phyloP scores from a whole-genome alignment of 257 asterid species.

The Solanum etuberosum region DNA sequence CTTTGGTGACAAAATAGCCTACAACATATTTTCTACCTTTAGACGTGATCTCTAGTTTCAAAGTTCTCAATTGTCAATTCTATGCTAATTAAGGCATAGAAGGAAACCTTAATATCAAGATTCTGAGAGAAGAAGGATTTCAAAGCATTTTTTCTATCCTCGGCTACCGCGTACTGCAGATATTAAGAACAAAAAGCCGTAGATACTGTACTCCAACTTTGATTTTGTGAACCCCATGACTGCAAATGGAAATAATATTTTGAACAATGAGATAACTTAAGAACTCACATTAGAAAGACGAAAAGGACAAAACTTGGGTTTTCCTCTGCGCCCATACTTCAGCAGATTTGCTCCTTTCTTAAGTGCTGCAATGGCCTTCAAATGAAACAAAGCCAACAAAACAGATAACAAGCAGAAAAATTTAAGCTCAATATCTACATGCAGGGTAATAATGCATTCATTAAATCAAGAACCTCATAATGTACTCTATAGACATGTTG shows the following conservation, averaged over 20 bases:
- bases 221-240: neutral
- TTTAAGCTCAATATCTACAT: neutral
- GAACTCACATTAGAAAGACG: conserved; percentile 73
- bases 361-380: conserved; percentile 77
- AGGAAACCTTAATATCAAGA: neutral
- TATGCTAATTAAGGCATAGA: neutral
- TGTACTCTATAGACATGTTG: neutral
- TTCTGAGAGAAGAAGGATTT: neutral
- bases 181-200: neutral
- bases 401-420: neutral
- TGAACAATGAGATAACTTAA: neutral
- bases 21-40: neutral
- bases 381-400: conserved; percentile 2
- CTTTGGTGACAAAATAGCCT: neutral
- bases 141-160: neutral
- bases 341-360: conserved; percentile 86
- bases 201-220: neutral
- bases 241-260: neutral
- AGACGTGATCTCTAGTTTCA: neutral
- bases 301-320: conserved; percentile 93
- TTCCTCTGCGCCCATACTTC: conserved; percentile 92
- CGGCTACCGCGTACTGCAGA: neutral
- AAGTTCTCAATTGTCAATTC: neutral
- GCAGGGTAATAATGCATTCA: neutral
- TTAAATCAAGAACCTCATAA: neutral